These are phyloP conservation scores for Heritiera littoralis DNA, from an alignment of 345 rosid genomes.

Conservation along the genomic window DNA sequence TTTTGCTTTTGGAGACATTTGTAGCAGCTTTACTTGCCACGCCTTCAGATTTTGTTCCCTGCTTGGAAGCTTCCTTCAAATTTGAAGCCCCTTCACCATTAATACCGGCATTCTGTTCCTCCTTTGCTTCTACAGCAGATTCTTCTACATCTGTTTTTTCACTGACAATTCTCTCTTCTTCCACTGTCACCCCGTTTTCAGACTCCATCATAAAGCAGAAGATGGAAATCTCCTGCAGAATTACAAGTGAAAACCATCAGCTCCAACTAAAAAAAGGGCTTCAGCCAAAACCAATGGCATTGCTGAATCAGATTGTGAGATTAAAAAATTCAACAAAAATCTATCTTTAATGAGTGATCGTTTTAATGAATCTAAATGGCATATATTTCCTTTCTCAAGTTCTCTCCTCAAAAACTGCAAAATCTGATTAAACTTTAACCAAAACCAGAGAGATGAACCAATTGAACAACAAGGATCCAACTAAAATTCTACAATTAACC, in stretches of 20 bases:
- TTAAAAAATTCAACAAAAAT: not conserved
- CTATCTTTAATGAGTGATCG: not conserved
- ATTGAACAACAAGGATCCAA: conserved; percentile 30
- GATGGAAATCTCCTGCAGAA: conserved; percentile 25
- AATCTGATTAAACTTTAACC: not conserved
- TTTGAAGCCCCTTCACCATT: conserved; percentile 23
- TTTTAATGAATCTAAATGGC: not conserved
- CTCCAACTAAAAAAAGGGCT: not conserved
- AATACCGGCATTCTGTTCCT: conserved; percentile 30
- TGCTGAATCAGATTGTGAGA: not conserved
- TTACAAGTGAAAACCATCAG: conserved; percentile 12
- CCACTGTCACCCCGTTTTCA: conserved; percentile 40
- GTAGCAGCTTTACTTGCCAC: conserved; percentile 29
- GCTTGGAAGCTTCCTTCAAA: conserved; percentile 33
- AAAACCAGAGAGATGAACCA: not conserved
- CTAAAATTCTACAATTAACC: conserved; percentile 16
- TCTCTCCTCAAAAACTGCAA: conserved; percentile 2
- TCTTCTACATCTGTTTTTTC: conserved; percentile 36
- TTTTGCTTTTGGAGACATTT: conserved; percentile 41
- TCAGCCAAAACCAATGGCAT: conserved; percentile 4
- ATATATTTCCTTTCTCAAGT: not conserved
- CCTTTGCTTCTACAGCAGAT: conserved; percentile 36
- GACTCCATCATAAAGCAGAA: conserved; percentile 55
- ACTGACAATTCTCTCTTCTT: conserved; percentile 35
- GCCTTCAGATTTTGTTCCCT: conserved; percentile 34